phyloP scores from a whole-genome alignment of 106 monocot genomes.

The Iris macrosiphon region DNA sequence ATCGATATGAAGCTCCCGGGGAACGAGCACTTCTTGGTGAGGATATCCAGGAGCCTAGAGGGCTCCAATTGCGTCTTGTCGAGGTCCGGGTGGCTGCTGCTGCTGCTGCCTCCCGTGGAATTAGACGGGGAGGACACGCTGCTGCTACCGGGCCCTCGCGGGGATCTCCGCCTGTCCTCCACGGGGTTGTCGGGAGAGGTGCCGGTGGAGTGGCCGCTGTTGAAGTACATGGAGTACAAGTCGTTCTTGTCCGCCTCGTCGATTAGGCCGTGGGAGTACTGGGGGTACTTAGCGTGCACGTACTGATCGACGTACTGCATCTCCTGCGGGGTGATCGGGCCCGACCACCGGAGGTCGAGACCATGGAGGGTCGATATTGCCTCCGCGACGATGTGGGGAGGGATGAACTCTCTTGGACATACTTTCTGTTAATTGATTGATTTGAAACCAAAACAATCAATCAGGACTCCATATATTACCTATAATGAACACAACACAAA shows the following conservation, averaged over 20 bases:
- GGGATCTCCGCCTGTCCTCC: background rate
- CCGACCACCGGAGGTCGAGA: constrained; percentile 48
- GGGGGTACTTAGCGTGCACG: constrained; percentile 47
- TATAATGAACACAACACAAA: no score
- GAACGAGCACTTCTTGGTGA: constrained; percentile 39
- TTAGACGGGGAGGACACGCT: background rate
- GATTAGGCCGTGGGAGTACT: constrained; percentile 49
- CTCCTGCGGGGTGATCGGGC: constrained; percentile 48
- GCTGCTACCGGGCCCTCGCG: constrained; percentile 12
- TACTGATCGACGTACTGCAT: constrained; percentile 45
- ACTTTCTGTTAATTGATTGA: constrained; percentile 33
- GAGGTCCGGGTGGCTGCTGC: constrained; percentile 31
- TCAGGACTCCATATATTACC: no score
- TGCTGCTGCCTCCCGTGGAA: constrained; percentile 8
- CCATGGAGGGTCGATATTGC: constrained; percentile 49
- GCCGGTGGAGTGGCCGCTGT: constrained; percentile 19
- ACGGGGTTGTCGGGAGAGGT: background rate
- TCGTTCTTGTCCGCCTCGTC: constrained; percentile 37
- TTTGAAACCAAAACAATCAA: background rate
- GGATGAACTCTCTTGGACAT: constrained; percentile 31
- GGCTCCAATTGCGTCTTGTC: constrained; percentile 30
- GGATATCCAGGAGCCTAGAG: constrained; percentile 41
- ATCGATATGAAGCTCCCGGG: constrained; percentile 50
- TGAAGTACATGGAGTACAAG: constrained; percentile 19
- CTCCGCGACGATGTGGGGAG: constrained; percentile 49